Conservation (phyloP, 164 flowering plant species). For the Stephania yunnanensis region DNA sequence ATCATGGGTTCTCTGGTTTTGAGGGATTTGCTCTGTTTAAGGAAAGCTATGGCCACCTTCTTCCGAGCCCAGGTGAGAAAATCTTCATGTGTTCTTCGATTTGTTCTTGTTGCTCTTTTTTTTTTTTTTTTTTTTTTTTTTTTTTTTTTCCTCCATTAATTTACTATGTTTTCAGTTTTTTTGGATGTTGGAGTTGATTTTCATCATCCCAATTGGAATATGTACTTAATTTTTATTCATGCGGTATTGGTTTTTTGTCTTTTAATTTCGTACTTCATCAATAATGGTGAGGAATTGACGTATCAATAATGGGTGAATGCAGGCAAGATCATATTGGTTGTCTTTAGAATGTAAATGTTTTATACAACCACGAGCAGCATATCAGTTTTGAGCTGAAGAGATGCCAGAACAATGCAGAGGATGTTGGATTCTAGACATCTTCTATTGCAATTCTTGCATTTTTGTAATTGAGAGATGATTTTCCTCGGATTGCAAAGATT, state of each 20-base stretch:
- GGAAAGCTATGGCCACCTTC: background rate
- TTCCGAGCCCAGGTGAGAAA: background rate
- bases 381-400: background rate
- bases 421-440: background rate
- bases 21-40: background rate
- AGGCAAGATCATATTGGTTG: background rate
- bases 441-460: background rate
- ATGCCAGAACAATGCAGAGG: background rate
- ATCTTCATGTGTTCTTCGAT: background rate
- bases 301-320: background rate
- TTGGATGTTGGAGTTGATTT: background rate
- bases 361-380: background rate
- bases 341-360: background rate
- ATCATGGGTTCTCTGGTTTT: too few species aligned
- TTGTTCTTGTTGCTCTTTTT: background rate
- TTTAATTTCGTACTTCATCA: background rate
- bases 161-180: background rate
- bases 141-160: background rate
- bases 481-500: constrained; percentile 17
- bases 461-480: background rate
- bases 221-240: background rate
- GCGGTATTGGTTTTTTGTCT: background rate
- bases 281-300: background rate
- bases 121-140: background rate
- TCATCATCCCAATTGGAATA: background rate